These are phyloP conservation scores for Epichloe sp. DNA, from an alignment of 2,329 filamentous ascomycete genomes.

Conservation along the genomic window DNA sequence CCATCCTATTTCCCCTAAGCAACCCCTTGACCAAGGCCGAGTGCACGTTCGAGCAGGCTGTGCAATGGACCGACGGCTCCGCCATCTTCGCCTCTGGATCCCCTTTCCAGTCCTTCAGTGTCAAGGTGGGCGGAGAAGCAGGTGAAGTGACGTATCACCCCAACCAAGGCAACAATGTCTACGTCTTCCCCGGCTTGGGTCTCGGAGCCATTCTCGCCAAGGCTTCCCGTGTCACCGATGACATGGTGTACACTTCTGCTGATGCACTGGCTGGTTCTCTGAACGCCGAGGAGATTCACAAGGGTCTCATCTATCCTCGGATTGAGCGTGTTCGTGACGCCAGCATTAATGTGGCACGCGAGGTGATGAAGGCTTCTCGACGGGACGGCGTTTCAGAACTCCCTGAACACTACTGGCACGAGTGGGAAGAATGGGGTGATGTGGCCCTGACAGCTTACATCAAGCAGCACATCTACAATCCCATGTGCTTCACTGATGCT, in stretches of 20 bases:
- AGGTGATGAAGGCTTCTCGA: constrained; percentile 87
- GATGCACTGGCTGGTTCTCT: constrained; percentile 67
- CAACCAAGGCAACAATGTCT: constrained; percentile 77
- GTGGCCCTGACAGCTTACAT: constrained; percentile 47
- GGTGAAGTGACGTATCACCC: constrained; percentile 56
- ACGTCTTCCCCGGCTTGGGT: constrained; percentile 93
- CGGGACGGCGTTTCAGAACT: constrained; percentile 62
- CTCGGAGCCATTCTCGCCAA: constrained; percentile 88
- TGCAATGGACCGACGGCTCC: constrained; percentile 80
- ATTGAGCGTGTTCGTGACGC: constrained; percentile 88
- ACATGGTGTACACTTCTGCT: constrained; percentile 94
- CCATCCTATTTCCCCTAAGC: constrained; percentile 95
- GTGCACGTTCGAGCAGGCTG: constrained; percentile 90
- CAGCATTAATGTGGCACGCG: constrained; percentile 70
- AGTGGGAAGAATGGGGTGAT: constrained; percentile 61
- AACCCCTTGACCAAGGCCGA: constrained; percentile 96
- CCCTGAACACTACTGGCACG: constrained; percentile 54
- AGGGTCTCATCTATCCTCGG: constrained; percentile 79
- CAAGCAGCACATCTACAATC: constrained; percentile 48
- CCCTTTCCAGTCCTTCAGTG: constrained; percentile 65
- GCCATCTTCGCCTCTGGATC: constrained; percentile 92
- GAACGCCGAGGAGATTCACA: constrained; percentile 66
- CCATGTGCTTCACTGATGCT: constrained; percentile 28
- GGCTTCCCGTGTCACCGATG: constrained; percentile 72
- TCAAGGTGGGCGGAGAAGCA: constrained; percentile 42